A percentile compares a stretch with the other conserved stretches of the same genome.
Evolutionary conservation across 345 rosid species (phyloP).

Genomic region (Geranium brycei): DNA sequence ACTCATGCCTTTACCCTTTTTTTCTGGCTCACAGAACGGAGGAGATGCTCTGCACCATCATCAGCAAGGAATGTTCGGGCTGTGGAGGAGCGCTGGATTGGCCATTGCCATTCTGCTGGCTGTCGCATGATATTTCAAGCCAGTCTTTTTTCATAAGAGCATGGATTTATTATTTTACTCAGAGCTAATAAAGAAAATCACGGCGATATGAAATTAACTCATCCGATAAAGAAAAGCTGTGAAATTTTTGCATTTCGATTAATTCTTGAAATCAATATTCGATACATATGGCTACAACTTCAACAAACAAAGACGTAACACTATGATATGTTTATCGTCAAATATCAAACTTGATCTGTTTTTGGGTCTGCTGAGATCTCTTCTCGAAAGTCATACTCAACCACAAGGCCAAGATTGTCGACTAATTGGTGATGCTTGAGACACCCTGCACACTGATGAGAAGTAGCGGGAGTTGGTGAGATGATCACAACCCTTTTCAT

Average conservation of each 20-base stretch:
- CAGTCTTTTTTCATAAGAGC: constrained; percentile 9
- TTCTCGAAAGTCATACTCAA: constrained; percentile 65
- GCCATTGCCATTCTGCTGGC: constrained; percentile 38
- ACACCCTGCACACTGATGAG: constrained; percentile 82
- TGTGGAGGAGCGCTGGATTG: constrained; percentile 35
- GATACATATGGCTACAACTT: constrained; percentile 4
- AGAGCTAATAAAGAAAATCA: constrained; percentile 12
- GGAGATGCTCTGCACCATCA: constrained; percentile 24
- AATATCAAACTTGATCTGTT: constrained; percentile 31
- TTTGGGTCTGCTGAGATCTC: constrained; percentile 26
- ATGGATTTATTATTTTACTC: constrained; percentile 5
- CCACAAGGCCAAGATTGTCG: constrained; percentile 77
- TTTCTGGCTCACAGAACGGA: constrained; percentile 37
- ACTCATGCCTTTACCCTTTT: constrained; percentile 1
- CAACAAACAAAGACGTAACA: background rate
- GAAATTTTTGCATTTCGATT: constrained; percentile 15
- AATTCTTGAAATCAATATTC: constrained; percentile 7
- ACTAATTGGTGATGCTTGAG: constrained; percentile 70
- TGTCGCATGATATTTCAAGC: constrained; percentile 32
- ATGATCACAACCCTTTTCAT: background rate
- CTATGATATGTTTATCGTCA: background rate
- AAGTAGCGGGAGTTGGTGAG: constrained; percentile 8
- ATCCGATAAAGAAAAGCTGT: constrained; percentile 6
- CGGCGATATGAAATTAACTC: constrained; percentile 18
- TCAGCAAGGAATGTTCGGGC: constrained; percentile 30